A percentile compares a stretch with the other conserved stretches of the same genome.
These are phyloP conservation scores for Aphanomyces stellatus DNA, from an alignment of 352 stramenopile species.

Conservation along the genomic window DNA sequence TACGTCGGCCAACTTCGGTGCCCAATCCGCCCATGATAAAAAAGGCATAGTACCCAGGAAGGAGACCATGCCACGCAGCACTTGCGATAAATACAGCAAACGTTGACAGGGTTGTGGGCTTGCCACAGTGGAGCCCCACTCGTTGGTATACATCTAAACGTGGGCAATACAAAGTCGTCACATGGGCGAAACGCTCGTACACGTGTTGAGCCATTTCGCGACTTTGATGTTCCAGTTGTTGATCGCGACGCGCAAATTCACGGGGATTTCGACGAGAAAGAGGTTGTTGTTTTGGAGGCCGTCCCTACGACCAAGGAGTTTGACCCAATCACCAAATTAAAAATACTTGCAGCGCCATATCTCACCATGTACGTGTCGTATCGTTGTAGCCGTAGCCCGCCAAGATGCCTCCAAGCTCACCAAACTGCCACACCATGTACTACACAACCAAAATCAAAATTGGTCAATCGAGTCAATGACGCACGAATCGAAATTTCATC, in stretches of 20 bases:
- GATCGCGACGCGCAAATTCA: constrained; percentile 77
- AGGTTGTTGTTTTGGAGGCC: constrained; percentile 83
- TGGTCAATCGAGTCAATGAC: too few species aligned
- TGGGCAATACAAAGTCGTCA: too few species aligned
- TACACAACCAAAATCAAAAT: constrained; percentile 22
- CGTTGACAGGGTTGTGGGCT: constrained; percentile 57
- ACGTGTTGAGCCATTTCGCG: constrained; percentile 80
- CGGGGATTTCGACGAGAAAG: constrained; percentile 74
- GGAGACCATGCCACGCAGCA: constrained; percentile 79
- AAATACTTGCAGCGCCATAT: too few species aligned
- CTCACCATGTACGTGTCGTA: not conserved
- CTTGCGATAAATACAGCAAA: constrained; percentile 77
- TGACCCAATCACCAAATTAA: too few species aligned
- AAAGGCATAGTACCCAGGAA: constrained; percentile 83
- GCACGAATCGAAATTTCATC: constrained; percentile 79
- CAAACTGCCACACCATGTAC: constrained; percentile 84
- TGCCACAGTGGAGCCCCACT: constrained; percentile 67
- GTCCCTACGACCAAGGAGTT: constrained; percentile 33
- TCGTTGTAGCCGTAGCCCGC: constrained; percentile 30
- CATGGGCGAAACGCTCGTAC: constrained; percentile 27
- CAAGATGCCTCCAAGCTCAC: constrained; percentile 56
- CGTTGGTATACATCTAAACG: constrained; percentile 81
- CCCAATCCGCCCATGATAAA: constrained; percentile 79
- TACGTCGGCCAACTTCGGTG: constrained; percentile 81
- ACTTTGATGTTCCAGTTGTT: constrained; percentile 88